Evolutionary conservation across 2,329 filamentous ascomycete species (phyloP).

Genomic region (Tolypocladium paradoxum): DNA sequence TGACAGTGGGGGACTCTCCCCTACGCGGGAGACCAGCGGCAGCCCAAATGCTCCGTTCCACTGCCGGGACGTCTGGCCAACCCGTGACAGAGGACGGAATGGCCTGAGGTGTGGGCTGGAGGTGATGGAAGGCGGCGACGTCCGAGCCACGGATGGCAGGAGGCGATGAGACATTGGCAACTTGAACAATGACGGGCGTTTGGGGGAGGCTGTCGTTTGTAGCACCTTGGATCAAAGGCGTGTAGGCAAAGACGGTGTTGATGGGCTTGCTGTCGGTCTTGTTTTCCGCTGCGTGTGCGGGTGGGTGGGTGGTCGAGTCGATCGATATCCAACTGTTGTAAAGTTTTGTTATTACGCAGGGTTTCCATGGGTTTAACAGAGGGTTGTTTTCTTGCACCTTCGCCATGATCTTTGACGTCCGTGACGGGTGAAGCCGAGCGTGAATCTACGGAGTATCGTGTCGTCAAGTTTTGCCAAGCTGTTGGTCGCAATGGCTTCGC

Average conservation of each 20-base stretch:
- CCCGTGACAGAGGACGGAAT: neutral
- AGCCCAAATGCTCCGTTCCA: neutral
- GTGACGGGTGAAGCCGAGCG: neutral
- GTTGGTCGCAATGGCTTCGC: neutral
- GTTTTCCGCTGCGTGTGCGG: neutral
- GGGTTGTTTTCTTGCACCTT: no score
- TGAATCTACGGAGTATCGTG: neutral
- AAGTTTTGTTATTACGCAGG: neutral
- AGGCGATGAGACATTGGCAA: neutral
- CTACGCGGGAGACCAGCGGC: neutral
- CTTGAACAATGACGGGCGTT: neutral
- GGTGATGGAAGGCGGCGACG: neutral
- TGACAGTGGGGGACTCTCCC: neutral
- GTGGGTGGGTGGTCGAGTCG: neutral
- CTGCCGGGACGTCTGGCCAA: neutral
- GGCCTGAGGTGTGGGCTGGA: neutral
- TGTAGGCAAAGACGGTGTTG: neutral
- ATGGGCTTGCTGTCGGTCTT: neutral
- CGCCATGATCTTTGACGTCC: neutral
- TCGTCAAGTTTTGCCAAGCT: neutral
- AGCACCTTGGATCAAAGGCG: neutral
- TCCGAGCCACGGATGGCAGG: neutral
- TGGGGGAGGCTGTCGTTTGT: neutral
- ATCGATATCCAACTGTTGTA: neutral
- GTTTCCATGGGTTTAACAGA: neutral